These are phyloP conservation scores for Sanghuangporus sanghuang DNA, from an alignment of 1,284 basidiomycete genomes.

Conservation along the genomic window DNA sequence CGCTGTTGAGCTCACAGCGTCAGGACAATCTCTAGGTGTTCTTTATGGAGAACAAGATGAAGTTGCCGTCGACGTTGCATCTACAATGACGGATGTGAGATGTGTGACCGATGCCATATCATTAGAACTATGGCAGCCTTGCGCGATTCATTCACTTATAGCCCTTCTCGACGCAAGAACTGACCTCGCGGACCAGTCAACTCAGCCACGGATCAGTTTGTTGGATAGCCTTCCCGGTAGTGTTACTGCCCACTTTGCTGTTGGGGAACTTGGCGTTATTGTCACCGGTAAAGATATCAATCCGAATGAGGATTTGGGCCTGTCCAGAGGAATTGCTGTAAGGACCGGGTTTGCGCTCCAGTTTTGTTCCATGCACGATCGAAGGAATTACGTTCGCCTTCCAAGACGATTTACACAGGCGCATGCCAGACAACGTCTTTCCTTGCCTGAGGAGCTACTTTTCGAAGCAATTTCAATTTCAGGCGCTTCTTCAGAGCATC, in stretches of 20 bases:
- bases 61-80: constrained; percentile 45
- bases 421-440: constrained; percentile 43
- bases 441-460: constrained; percentile 58
- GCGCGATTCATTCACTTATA: constrained; percentile 51
- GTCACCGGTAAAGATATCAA: constrained; percentile 76
- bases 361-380: constrained; percentile 49
- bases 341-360: constrained; percentile 54
- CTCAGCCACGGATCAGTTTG: constrained; percentile 21
- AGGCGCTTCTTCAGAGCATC: constrained; percentile 30
- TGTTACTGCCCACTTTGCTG: constrained; percentile 48
- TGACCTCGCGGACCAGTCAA: constrained; percentile 3
- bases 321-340: constrained; percentile 70
- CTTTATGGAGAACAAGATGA: constrained; percentile 39
- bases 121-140: constrained; percentile 69
- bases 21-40: constrained; percentile 41
- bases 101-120: constrained; percentile 57
- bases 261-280: constrained; percentile 63
- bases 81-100: constrained; percentile 47
- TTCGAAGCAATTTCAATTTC: constrained; percentile 50
- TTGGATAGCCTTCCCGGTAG: constrained; percentile 51
- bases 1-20: constrained; percentile 41
- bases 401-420: constrained; percentile 35
- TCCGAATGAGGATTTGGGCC: constrained; percentile 56
- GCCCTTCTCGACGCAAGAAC: constrained; percentile 29
- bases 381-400: constrained; percentile 42